phyloP scores from a whole-genome alignment of 108 stramenopile species.

The Fragilariopsis cylindrus region DNA sequence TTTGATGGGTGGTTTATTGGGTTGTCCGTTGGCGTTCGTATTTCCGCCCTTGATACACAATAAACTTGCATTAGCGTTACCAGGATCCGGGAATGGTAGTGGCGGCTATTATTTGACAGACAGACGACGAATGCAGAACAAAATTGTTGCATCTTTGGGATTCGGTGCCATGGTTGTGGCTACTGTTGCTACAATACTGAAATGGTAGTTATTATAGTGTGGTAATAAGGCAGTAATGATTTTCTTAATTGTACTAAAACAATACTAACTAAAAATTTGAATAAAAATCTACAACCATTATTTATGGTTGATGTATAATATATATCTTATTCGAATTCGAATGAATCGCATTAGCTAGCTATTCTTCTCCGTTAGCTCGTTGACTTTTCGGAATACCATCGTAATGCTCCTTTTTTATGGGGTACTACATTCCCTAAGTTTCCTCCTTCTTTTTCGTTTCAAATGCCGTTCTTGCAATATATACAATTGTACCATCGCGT shows the following conservation, averaged over 20 bases:
- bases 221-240: too few relatives aligned
- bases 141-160: constrained; percentile 44
- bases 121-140: constrained; percentile 32
- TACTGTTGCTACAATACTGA: constrained; percentile 42
- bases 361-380: not conserved
- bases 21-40: constrained; percentile 65
- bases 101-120: constrained; percentile 2
- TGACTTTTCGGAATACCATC: not conserved
- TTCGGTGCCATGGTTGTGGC: constrained; percentile 54
- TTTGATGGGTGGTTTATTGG: constrained; percentile 59
- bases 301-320: too few relatives aligned
- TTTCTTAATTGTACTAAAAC: too few relatives aligned
- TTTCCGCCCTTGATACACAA: constrained; percentile 70
- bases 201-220: constrained; percentile 25
- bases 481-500: not conserved
- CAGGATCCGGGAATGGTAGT: not conserved
- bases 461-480: not conserved
- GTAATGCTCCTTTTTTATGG: not conserved
- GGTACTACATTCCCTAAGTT: not conserved
- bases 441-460: not conserved
- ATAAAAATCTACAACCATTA: too few relatives aligned
- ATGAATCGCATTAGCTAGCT: not conserved
- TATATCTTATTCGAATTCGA: too few relatives aligned
- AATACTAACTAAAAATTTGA: too few relatives aligned
- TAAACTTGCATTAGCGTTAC: constrained; percentile 21